Base-by-base conservation (phyloP, 2,329 filamentous ascomycete species). In the Colletotrichum zoysiae region DNA sequence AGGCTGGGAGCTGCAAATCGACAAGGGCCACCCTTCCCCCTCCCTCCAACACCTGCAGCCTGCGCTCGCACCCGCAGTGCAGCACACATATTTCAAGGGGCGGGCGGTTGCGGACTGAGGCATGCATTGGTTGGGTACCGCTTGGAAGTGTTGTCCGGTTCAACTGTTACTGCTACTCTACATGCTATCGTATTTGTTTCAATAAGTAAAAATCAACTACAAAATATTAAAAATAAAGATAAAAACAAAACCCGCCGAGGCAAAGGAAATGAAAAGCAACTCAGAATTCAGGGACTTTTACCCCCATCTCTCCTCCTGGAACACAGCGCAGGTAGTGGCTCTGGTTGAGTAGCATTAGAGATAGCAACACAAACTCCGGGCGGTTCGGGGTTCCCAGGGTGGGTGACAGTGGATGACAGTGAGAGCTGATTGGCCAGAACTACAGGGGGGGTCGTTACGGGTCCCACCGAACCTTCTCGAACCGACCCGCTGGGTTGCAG, bases 391-490 rank as follows among this genome's bases (percentile, higher is more conserved):
- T 50, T 23, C 38, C 61, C 26, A 51, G 44, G 35, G 44, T 23
- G 33, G 30, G 57, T 73, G 58, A 67, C 68, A 64, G 46, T 58
- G 33, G 67, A 8, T 61, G 42, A 40, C 18, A 35, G 38, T 23
- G 20, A 26, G 33, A 0, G 14, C 23, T 70, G 66, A 73, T 73
- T 71, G 60, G 70, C 9, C 14, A 9, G 2, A 7, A 33, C 9
- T 40, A 42, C 65, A 71, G 65, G 70, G 70, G 65, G 70, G 70
- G 33, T 50, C 60, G 61, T 57, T 53, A 64, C 65, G 44, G 55
- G 78, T 76, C 80, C 82, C 82, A 84, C 82, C 81, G 82, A 84
- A 84, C 76, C 81, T 84, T 84, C 83, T 82, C 83, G 83, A 84
- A 84, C 77, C 76, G 67, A 70, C 56, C 74, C 48, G 74, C 64